A percentile compares a stretch with the other conserved stretches of the same genome.
Evolutionary conservation across 2,329 filamentous ascomycete species (phyloP).

Genomic region (Colletotrichum sp.): DNA sequence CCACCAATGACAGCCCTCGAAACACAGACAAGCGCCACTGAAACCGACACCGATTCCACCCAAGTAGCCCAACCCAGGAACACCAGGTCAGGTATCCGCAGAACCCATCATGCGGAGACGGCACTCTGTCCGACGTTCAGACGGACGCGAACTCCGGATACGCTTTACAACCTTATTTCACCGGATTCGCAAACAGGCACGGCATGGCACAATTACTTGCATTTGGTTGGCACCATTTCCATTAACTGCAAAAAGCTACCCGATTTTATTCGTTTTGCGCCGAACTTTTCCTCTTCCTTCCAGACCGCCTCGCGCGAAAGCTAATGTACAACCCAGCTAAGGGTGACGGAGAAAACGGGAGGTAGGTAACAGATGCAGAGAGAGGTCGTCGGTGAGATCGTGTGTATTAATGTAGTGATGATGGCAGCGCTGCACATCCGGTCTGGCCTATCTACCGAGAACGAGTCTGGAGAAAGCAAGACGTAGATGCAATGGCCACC

Average conservation of each 20-base stretch:
- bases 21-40: slow-evolving; percentile 6
- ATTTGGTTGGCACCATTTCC: background rate
- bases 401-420: slow-evolving; percentile 27
- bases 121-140: slow-evolving; percentile 1
- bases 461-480: slow-evolving; percentile 18
- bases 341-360: slow-evolving; percentile 34
- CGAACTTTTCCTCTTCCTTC: slow-evolving; percentile 35
- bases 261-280: slow-evolving; percentile 36
- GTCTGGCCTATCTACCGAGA: slow-evolving; percentile 20
- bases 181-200: background rate
- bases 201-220: background rate
- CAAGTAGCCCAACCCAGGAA: background rate
- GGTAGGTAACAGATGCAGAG: slow-evolving; percentile 37
- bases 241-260: slow-evolving; percentile 30
- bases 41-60: background rate
- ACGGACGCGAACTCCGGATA: background rate
- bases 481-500: slow-evolving; percentile 20
- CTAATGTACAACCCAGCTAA: slow-evolving; percentile 42
- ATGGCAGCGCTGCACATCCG: slow-evolving; percentile 19
- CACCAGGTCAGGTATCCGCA: background rate
- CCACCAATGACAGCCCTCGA: background rate
- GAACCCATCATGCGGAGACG: background rate
- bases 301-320: slow-evolving; percentile 33
- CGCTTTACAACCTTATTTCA: background rate
- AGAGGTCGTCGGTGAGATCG: slow-evolving; percentile 25